Evolutionary conservation across 1,139 yeast species (phyloP), one percentile per base, ranked within the genome.

Genomic region (Sugiyamaella paludigena): DNA sequence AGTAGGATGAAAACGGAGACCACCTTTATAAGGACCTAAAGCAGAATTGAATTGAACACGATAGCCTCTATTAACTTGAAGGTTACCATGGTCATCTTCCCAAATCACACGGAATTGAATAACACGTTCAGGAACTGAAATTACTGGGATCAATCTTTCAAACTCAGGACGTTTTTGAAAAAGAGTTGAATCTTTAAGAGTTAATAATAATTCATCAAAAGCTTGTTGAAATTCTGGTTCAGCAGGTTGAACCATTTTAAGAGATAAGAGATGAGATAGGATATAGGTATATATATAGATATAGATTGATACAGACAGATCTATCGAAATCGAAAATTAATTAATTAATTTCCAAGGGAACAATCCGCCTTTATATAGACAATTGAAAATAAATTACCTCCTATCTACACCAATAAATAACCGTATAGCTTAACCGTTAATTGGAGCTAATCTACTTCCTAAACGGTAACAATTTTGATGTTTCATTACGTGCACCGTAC

Each of bases 221-320:
- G 98, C 98, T 81, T 92, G 98, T 76, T 89, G 91, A 77, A 91
- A 92, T 84, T 92, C 98, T 64, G 98, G 98, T 79, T 91, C 98
- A 76, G 77, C 67, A 50, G 83, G 83, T 62, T 74, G 74, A 70
- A 75, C 81, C 81, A 78, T 77, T 59, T 52, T 64, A 31, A 29
- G 26, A 26, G 36, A 10, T 16, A 12, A 11, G 28, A n/a, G n/a
- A n/a, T n/a, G n/a, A n/a, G n/a, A n/a, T n/a, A n/a, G n/a, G n/a
- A n/a, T n/a, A n/a, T n/a, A n/a, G n/a, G n/a, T n/a, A n/a, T n/a
- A n/a, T n/a, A n/a, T n/a, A n/a, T 19, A 19, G 24, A 5, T 19
- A 19, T 3, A 19, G 24, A 19, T 19, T 4, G 24, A 5, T 19
- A n/a, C n/a, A 19, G 24, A 5, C 5, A 19, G 24, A 19, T 19